These are phyloP conservation scores for Grifola frondosa DNA, from an alignment of 1,284 basidiomycete genomes.

Conservation along the genomic window DNA sequence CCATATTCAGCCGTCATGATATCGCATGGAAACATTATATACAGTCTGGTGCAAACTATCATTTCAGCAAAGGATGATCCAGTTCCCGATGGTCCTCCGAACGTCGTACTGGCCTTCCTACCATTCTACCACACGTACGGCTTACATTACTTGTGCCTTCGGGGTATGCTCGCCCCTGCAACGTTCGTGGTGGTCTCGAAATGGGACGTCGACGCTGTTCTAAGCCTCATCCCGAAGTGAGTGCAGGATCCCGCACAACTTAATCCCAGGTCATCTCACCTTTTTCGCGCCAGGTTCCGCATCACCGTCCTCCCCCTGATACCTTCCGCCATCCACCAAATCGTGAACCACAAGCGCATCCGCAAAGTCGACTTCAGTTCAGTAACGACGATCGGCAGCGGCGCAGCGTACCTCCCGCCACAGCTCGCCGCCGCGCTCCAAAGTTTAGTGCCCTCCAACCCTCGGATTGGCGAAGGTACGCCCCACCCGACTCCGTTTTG, in stretches of 20 bases:
- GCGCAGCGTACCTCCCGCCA: conserved; percentile 68
- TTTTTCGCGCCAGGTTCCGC: conserved; percentile 41
- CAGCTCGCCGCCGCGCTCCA: conserved; percentile 46
- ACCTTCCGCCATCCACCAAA: conserved; percentile 66
- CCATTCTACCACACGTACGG: conserved; percentile 74
- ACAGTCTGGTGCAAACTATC: conserved; percentile 44
- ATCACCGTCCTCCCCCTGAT: conserved; percentile 52
- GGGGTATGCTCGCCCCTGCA: conserved; percentile 40
- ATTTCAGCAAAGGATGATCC: conserved; percentile 31
- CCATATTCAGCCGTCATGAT: conserved; percentile 65
- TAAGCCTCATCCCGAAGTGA: conserved; percentile 45
- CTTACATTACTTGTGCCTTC: conserved; percentile 53
- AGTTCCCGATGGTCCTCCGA: too few species aligned
- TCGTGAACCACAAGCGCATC: conserved; percentile 55
- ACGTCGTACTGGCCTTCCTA: conserved; percentile 53
- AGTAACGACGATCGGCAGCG: conserved; percentile 44
- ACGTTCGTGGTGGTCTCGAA: conserved; percentile 56
- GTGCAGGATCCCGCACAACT: conserved; percentile 8
- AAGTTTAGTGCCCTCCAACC: too few species aligned
- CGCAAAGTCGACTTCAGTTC: conserved; percentile 54
- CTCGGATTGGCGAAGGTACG: conserved; percentile 56
- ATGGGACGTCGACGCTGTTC: conserved; percentile 55
- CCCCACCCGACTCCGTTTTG: too few species aligned
- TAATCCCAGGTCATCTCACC: not conserved
- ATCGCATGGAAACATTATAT: conserved; percentile 66